phyloP scores from a whole-genome alignment of 805 yeast species.

The Candida maesae region DNA sequence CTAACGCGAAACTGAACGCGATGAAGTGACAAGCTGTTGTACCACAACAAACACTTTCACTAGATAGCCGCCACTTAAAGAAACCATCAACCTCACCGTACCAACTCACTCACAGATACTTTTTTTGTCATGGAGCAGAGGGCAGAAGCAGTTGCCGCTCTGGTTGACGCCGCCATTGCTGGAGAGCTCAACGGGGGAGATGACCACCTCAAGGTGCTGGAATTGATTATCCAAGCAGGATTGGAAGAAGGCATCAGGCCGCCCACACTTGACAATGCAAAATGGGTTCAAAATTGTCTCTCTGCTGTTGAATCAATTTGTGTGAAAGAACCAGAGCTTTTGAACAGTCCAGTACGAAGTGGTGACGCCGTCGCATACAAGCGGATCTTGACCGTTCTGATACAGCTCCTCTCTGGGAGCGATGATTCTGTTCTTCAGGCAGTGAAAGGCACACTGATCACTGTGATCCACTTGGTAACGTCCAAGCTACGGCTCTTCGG shows the following conservation, averaged over 20 bases:
- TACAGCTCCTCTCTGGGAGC: slow-evolving; percentile 15
- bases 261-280: slow-evolving; percentile 2
- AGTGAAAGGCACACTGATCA: slow-evolving; percentile 21
- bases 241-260: slow-evolving; percentile 17
- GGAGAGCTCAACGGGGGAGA: slow-evolving; percentile 18
- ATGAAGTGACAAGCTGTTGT: too few relatives aligned
- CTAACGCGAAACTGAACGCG: too few relatives aligned
- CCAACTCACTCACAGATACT: too few relatives aligned
- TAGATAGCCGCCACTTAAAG: too few relatives aligned
- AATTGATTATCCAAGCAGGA: slow-evolving; percentile 24
- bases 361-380: slow-evolving; percentile 12
- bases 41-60: too few relatives aligned
- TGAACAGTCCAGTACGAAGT: slow-evolving; percentile 14
- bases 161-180: slow-evolving; percentile 15
- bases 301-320: slow-evolving; percentile 23
- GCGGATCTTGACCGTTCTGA: slow-evolving; percentile 22
- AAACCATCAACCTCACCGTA: too few relatives aligned
- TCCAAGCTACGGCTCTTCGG: slow-evolving; percentile 20
- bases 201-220: slow-evolving; percentile 18
- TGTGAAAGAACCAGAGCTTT: slow-evolving; percentile 19
- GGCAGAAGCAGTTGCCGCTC: slow-evolving; percentile 18
- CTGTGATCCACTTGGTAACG: slow-evolving; percentile 20
- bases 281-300: slow-evolving; percentile 21
- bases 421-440: slow-evolving; percentile 15
- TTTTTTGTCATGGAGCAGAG: neutral